Percentiles rank a stretch among this genome's conserved stretches.
phyloP scores from a whole-genome alignment of 2,329 filamentous ascomycete species.

The Arachnomyces sp. region DNA sequence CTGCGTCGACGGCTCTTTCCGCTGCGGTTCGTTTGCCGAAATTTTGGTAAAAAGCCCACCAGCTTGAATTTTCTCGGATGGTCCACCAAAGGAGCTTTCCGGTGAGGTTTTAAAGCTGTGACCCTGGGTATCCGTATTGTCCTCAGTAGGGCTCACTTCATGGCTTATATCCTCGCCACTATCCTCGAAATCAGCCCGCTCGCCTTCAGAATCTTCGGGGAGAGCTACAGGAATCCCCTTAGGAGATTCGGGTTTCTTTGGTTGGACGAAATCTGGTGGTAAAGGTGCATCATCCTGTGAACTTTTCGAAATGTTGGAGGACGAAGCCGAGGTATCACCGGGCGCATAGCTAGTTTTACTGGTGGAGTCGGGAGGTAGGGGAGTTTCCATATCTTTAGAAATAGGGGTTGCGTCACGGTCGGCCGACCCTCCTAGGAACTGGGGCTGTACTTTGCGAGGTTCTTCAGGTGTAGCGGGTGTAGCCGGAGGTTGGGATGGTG shows the following conservation, averaged over 20 bases:
- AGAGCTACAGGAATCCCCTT: slow-evolving; percentile 22
- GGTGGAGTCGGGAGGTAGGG: slow-evolving; percentile 42
- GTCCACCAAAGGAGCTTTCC: slow-evolving; percentile 38
- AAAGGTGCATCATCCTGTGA: slow-evolving; percentile 34
- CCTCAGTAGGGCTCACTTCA: slow-evolving; percentile 28
- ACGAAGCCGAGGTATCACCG: slow-evolving; percentile 43
- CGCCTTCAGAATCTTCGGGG: slow-evolving; percentile 27
- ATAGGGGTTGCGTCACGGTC: slow-evolving; percentile 25
- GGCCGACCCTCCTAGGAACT: slow-evolving; percentile 24
- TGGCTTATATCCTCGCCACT: slow-evolving; percentile 41
- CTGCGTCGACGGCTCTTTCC: slow-evolving; percentile 11
- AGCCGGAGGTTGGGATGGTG: slow-evolving; percentile 7
- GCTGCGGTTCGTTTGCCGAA: slow-evolving; percentile 17
- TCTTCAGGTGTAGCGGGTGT: slow-evolving; percentile 23
- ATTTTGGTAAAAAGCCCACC: slow-evolving; percentile 35
- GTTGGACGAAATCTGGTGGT: slow-evolving; percentile 20
- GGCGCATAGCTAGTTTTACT: slow-evolving; percentile 39
- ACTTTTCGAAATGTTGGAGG: slow-evolving; percentile 35
- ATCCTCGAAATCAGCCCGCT: slow-evolving; percentile 36
- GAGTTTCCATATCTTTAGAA: slow-evolving; percentile 27
- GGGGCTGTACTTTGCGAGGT: slow-evolving; percentile 19
- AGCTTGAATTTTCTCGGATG: slow-evolving; percentile 28
- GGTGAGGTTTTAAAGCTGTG: slow-evolving; percentile 34
- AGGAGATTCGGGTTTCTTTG: slow-evolving; percentile 14
- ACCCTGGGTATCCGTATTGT: slow-evolving; percentile 19